Conservation (phyloP, 371 early-diverging fungal genomes). For the Circinella umbellata region DNA sequence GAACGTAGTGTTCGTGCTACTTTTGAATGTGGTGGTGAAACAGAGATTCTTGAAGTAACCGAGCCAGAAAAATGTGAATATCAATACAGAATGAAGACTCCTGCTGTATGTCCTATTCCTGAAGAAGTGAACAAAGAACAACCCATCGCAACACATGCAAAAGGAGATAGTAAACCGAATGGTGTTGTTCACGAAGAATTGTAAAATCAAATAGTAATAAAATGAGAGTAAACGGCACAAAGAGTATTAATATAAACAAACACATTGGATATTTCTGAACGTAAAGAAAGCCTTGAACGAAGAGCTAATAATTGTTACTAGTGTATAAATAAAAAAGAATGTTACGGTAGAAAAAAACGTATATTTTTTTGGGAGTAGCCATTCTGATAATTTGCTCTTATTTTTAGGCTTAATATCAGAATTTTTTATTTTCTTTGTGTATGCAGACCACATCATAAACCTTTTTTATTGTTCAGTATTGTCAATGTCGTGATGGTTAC, state of each 20-base stretch:
- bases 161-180: background rate
- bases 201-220: background rate
- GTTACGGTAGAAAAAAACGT: too few species aligned
- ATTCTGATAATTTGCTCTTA: too few species aligned
- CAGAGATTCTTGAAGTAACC: slow-evolving; percentile 68
- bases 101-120: slow-evolving; percentile 72
- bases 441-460: too few species aligned
- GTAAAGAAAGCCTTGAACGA: too few species aligned
- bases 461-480: too few species aligned
- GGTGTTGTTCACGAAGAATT: slow-evolving; percentile 16
- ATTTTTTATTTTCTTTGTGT: too few species aligned
- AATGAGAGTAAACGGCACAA: background rate
- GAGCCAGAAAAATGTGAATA: slow-evolving; percentile 97
- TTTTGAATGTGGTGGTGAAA: slow-evolving; percentile 72
- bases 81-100: slow-evolving; percentile 67
- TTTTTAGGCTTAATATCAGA: too few species aligned
- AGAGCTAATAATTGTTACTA: too few species aligned
- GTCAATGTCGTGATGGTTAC: too few species aligned
- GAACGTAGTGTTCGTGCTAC: slow-evolving; percentile 62
- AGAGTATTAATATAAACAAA: background rate
- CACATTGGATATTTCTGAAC: background rate
- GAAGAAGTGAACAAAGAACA: slow-evolving; percentile 13
- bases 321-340: too few species aligned
- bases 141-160: background rate
- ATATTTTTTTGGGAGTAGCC: too few species aligned